Base-by-base conservation (phyloP, 495 filamentous ascomycete genomes). In the Aspergillus sclerotiicarbonarius region DNA sequence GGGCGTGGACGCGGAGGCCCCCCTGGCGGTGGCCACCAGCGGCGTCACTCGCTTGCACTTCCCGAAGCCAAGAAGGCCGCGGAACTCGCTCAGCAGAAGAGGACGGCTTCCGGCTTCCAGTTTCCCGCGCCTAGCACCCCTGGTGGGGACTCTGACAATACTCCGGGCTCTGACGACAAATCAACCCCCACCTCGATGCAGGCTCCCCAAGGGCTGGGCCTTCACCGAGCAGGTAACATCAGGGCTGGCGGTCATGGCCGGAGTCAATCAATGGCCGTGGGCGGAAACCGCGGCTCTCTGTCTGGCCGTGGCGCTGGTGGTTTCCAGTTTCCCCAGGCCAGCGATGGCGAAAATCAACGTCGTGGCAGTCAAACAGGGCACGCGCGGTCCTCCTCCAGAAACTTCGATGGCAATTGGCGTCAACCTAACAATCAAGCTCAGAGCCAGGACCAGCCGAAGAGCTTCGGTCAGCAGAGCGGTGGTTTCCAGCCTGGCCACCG, bases 321-420 rank as follows among this genome's bases (percentile, higher is more conserved):
- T 49, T 90, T 90, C 70, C 86, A 89, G 58, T 91, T 91, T 62
- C 88, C 88, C 46, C 74, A 77, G 62, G 67, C 78, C 15, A 84
- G 79, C 57, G 82, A 84, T 43, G 77, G 80, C 31, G 91, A 96
- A 58, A 87, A 89, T 65, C 76, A 81, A 58, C 87, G 90, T 56
- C 87, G 90, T 55, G 82, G 83, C 54, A 87, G 87, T 60, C 81
- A 84, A 58, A 73, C 76, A 31, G 77, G 82, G 35, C 94, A 98
- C 70, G 86, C 82, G 63, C 84, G 95, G 51, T 87, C 86, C 8
- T 81, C 78, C 7, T 98, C 94, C 15, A 82, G 94, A 31, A 98
- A 98, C 68, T 98, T 98, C 72, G 95, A 98, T 60, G 85, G 91
- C 60, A 98, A 98, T 73, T 98, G 94, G 94, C 87, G 94, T 63